Conservation (phyloP, 1,284 basidiomycete genomes). For the Cutaneotrichosporon daszewskae region DNA sequence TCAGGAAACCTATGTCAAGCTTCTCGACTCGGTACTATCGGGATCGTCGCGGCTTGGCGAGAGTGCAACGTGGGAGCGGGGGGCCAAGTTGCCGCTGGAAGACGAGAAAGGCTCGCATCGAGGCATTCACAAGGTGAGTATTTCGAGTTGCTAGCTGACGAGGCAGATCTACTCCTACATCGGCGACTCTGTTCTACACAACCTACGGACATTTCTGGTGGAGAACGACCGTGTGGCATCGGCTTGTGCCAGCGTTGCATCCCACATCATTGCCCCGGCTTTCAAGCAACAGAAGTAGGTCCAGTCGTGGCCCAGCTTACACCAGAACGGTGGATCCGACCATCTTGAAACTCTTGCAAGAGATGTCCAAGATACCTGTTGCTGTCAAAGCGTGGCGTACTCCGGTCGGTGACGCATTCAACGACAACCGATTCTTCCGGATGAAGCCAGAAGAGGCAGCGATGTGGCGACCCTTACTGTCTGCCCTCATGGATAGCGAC, state of each 20-base stretch:
- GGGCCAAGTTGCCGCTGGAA: not conserved
- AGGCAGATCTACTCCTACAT: slow-evolving; percentile 68
- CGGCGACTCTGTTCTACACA: slow-evolving; percentile 64
- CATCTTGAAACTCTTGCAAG: slow-evolving; percentile 60
- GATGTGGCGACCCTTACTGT: slow-evolving; percentile 74
- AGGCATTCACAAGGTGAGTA: slow-evolving; percentile 4
- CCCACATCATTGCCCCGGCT: slow-evolving; percentile 78
- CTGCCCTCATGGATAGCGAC: slow-evolving; percentile 75
- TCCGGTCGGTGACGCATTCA: slow-evolving; percentile 72
- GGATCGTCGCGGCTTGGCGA: slow-evolving; percentile 67
- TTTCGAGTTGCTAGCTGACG: not conserved
- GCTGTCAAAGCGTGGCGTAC: slow-evolving; percentile 80
- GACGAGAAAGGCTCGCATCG: not conserved
- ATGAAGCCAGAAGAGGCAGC: slow-evolving; percentile 49
- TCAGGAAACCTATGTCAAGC: slow-evolving; percentile 79
- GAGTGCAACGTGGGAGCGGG: slow-evolving; percentile 21
- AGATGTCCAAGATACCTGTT: slow-evolving; percentile 71
- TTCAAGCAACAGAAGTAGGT: slow-evolving; percentile 46
- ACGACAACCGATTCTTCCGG: slow-evolving; percentile 82
- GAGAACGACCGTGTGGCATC: slow-evolving; percentile 78
- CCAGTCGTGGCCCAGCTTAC: slow-evolving; percentile 20
- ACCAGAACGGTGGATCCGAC: slow-evolving; percentile 42
- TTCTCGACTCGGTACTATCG: slow-evolving; percentile 72
- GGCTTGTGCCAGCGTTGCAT: slow-evolving; percentile 74
- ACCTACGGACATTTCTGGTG: slow-evolving; percentile 69